phyloP scores from a whole-genome alignment of 306 rosid species.

The Quercus glauca region DNA sequence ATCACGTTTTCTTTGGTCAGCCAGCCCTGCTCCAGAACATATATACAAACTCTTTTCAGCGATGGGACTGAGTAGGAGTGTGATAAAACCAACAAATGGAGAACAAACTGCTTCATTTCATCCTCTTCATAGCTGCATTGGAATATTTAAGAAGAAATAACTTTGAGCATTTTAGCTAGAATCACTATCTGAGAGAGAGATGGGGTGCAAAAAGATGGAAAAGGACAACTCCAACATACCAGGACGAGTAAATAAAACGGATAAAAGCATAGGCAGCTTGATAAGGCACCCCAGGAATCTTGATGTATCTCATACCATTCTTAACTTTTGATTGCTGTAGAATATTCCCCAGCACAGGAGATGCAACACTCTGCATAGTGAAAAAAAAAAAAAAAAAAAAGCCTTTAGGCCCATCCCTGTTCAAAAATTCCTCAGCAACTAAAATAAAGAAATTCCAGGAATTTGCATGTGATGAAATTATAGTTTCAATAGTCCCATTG shows the following conservation, averaged over 20 bases:
- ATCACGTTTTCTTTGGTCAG: slow-evolving; percentile 40
- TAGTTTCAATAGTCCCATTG: background rate
- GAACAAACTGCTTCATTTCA: slow-evolving; percentile 38
- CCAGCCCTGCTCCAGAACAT: slow-evolving; percentile 35
- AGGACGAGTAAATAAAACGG: slow-evolving; percentile 45
- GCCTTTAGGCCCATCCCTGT: background rate
- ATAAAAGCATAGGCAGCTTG: slow-evolving; percentile 33
- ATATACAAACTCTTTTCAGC: slow-evolving; percentile 37
- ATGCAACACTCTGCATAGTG: slow-evolving; percentile 31
- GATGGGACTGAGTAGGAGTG: slow-evolving; percentile 37
- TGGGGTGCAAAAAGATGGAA: background rate
- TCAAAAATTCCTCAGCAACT: background rate
- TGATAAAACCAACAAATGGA: slow-evolving; percentile 44
- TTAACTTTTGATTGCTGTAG: slow-evolving; percentile 29
- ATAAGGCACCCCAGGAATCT: slow-evolving; percentile 41
- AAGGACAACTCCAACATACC: slow-evolving; percentile 28
- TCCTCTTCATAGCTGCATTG: slow-evolving; percentile 42
- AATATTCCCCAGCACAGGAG: slow-evolving; percentile 34
- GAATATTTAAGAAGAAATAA: slow-evolving; percentile 1
- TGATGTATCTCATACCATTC: slow-evolving; percentile 29
- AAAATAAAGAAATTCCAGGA: background rate
- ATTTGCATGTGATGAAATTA: background rate
- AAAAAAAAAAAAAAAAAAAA: background rate
- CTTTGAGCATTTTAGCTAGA: background rate
- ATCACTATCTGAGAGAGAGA: background rate